Conservation (phyloP, 805 yeast species). For the Starmerella bacillaris region DNA sequence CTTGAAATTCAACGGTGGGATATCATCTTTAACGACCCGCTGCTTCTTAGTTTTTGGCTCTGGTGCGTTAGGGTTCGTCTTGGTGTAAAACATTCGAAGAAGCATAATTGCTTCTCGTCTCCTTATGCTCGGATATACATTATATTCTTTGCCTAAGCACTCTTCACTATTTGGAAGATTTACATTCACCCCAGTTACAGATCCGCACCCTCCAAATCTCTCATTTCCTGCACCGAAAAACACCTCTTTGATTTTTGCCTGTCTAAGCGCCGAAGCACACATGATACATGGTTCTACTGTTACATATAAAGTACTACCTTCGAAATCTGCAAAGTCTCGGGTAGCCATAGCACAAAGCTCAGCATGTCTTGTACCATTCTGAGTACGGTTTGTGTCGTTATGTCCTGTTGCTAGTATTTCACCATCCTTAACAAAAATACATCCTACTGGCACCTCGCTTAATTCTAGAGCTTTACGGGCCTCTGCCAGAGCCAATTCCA, state of each 20-base stretch:
- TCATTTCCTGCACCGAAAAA: constrained; percentile 90
- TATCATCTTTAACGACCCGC: constrained; percentile 30
- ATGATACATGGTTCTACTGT: constrained; percentile 96
- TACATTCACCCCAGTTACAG: constrained; percentile 45
- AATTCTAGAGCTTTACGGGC: constrained; percentile 46
- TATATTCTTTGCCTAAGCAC: constrained; percentile 27
- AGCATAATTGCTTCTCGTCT: constrained; percentile 70
- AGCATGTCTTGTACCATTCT: constrained; percentile 83
- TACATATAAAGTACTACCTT: constrained; percentile 56
- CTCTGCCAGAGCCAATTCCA: constrained; percentile 24
- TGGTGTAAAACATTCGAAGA: constrained; percentile 65
- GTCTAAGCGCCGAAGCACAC: constrained; percentile 89
- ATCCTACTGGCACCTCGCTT: constrained; percentile 77
- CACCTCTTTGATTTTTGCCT: constrained; percentile 53
- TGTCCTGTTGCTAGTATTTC: constrained; percentile 55
- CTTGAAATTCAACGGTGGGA: constrained; percentile 39
- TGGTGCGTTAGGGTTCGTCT: constrained; percentile 76
- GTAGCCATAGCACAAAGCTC: constrained; percentile 48
- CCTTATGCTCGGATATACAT: constrained; percentile 57
- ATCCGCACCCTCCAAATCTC: constrained; percentile 91
- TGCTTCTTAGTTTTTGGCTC: constrained; percentile 53
- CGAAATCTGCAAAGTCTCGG: constrained; percentile 23
- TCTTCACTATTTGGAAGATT: constrained; percentile 21
- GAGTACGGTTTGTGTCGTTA: constrained; percentile 69
- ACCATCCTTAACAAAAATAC: constrained; percentile 42